Base-by-base conservation (phyloP, 2,329 filamentous ascomycete genomes). In the Stachybotrys chartarum region DNA sequence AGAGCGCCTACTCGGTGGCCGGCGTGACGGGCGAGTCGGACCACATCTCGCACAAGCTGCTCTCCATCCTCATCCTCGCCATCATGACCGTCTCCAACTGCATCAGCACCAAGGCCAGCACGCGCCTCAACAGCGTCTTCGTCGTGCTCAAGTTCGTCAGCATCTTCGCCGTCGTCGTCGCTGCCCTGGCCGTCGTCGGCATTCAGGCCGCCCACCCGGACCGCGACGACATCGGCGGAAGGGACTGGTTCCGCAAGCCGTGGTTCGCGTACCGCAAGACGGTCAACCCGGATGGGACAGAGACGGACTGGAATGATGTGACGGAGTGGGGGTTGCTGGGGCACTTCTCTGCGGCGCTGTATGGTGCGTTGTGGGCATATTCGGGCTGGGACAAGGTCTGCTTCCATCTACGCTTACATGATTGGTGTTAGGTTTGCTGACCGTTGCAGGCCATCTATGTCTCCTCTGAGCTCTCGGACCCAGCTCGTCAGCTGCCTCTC, bases 321-420 rank as follows among this genome's bases (percentile, higher is more conserved):
- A 70, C 74, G 6, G 66, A 72, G 31, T 86, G 83, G 84, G 80
- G 83, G 55, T 72, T 80, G 11, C 75, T 85, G 30, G 83, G 83
- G 0, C 79, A 85, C 60, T 79, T 80, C 55, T 82, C 81, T 3
- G 77, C 82, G 1, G 84, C 83, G 0, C 71, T 86, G 1, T 86
- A 86, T 60, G 83, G 78, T 0, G 82, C 81, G 0, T 64, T 86
- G 0, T 87, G 83, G 83, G 83, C 81, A 0, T 87, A 85, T 57
- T 83, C 80, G 0, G 84, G 84, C 0, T 87, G 84, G 84, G 84
- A 86, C 55, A 86, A 85, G 70, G 81, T 81, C 45, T 70, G 74
- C 52, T 10, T 24, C 24, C 24, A 24, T 2, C 30, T 12, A 16
- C 16, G 3, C 7, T 11, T n/a, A 35, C 30, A 30, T 45, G 2